Base-by-base conservation (phyloP, 768 basidiomycete species). In the Pleurotus salmoneostramineus region DNA sequence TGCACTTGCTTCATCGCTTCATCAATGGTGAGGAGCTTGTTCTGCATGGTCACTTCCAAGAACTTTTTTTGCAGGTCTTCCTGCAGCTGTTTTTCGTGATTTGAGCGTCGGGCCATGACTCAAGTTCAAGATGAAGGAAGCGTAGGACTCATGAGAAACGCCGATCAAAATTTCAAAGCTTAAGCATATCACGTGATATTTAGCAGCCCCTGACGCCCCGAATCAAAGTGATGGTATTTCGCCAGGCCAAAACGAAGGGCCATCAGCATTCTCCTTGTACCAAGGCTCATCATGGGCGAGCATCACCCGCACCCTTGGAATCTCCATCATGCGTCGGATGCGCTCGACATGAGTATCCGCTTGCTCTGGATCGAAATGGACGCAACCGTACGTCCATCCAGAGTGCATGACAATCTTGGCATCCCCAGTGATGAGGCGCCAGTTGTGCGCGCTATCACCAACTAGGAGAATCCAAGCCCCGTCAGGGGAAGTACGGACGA, bases 381-480 rank as follows among this genome's bases (percentile, higher is more conserved):
- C 71, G 50, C 81, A 83, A 5, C 57, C 62, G 45, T 65, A 58
- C n/a, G 62, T 4, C 55, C 69, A 66, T 5, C 66, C 71, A 15
- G 66, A 67, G 11, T 50, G 62, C 5, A 68, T 66, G 3, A 74
- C 74, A 46, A 84, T 73, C 4, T 70, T 62, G 15, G 70, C 68
- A 58, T 78, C 72, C 8, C 78, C 78, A 0, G 74, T 80, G 56
- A 85, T 65, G 50, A 85, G 69, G 11, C 76, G 71, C 72, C 75
- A 75, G 64, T 83, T 78, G 62, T 85, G 84, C 3, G 80, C 83
- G 58, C 79, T 78, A 63, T 86, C 83, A 0, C 79, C 82, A 2
- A 71, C 82, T 11, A 85, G 72, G 60, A 76, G 80, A 12, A 85
- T 71, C 84, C 84, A 86, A 1, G 69, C 76, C 8, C 81, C 81